These are phyloP conservation scores for Saprolegnia parasitica DNA, from an alignment of 352 stramenopile genomes.

Conservation along the genomic window DNA sequence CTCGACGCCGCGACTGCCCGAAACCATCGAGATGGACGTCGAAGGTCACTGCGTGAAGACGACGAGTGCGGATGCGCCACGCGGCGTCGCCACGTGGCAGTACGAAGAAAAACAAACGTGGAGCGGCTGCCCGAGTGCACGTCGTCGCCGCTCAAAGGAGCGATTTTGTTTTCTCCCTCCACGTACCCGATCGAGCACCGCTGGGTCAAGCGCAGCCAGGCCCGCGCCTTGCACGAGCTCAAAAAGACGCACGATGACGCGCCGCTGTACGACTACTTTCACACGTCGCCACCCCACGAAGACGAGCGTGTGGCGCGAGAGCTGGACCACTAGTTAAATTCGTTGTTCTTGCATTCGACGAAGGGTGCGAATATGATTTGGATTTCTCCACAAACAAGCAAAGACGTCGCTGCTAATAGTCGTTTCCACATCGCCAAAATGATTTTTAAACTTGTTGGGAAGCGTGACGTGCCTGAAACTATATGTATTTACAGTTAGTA, in stretches of 20 bases:
- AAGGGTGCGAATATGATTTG: background rate
- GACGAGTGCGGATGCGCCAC: background rate
- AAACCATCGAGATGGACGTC: background rate
- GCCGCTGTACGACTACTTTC: background rate
- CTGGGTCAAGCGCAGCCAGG: slow-evolving; percentile 12
- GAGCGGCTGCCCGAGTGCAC: background rate
- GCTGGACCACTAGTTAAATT: background rate
- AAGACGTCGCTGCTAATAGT: no score
- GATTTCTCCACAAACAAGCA: no score
- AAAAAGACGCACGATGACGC: background rate
- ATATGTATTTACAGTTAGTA: no score
- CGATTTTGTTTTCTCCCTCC: slow-evolving; percentile 1
- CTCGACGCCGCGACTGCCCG: background rate
- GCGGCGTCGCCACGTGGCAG: background rate
- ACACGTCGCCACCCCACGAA: background rate
- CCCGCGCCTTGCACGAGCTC: background rate
- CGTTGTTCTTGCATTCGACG: background rate
- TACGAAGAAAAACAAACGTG: background rate
- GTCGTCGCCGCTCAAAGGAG: background rate
- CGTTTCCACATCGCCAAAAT: no score
- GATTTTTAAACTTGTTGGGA: no score
- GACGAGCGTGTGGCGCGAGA: background rate
- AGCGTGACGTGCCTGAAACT: no score
- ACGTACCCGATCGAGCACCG: slow-evolving; percentile 1
- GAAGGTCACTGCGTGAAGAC: background rate